Percentiles rank a stretch among this genome's conserved stretches.
Evolutionary conservation across 2,329 filamentous ascomycete species (phyloP).

Genomic region (Tolypocladium amazonense): DNA sequence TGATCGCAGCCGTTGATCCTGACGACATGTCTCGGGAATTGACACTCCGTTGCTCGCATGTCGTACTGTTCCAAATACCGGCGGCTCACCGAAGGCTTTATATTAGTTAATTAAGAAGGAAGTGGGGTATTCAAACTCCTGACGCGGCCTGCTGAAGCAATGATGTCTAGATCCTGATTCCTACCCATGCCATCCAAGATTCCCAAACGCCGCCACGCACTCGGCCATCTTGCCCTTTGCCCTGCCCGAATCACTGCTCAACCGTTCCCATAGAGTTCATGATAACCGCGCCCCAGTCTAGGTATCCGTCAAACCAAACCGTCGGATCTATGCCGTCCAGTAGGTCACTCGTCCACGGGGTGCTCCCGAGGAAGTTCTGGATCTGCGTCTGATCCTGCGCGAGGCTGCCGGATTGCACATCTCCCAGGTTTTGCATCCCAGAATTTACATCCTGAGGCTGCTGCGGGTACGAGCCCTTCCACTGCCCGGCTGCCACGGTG

Average conservation of each 20-base stretch:
- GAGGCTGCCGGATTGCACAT: slow-evolving; percentile 8
- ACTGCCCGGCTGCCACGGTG: slow-evolving; percentile 1
- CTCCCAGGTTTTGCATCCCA: slow-evolving; percentile 1
- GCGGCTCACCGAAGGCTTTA: background rate
- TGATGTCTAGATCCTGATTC: background rate
- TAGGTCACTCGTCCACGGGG: slow-evolving; percentile 19
- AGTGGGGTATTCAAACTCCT: background rate
- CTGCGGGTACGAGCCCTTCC: slow-evolving; percentile 8
- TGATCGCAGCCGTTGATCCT: background rate
- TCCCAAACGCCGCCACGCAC: background rate
- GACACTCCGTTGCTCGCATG: background rate
- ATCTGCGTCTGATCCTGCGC: slow-evolving; percentile 12
- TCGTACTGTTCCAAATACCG: background rate
- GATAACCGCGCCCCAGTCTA: slow-evolving; percentile 21
- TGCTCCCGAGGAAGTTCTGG: slow-evolving; percentile 14
- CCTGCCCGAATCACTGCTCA: background rate
- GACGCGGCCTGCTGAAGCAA: background rate
- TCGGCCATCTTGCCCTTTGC: background rate
- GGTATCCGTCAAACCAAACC: slow-evolving; percentile 23
- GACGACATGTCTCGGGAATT: background rate
- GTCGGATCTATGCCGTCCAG: slow-evolving; percentile 22
- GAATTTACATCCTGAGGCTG: slow-evolving; percentile 1
- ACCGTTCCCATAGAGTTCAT: slow-evolving; percentile 18
- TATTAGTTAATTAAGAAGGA: background rate
- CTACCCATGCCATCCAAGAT: background rate